These are phyloP conservation scores for Cutaneotrichosporon sp. DNA, from an alignment of 1,284 basidiomycete species.

Conservation along the genomic window DNA sequence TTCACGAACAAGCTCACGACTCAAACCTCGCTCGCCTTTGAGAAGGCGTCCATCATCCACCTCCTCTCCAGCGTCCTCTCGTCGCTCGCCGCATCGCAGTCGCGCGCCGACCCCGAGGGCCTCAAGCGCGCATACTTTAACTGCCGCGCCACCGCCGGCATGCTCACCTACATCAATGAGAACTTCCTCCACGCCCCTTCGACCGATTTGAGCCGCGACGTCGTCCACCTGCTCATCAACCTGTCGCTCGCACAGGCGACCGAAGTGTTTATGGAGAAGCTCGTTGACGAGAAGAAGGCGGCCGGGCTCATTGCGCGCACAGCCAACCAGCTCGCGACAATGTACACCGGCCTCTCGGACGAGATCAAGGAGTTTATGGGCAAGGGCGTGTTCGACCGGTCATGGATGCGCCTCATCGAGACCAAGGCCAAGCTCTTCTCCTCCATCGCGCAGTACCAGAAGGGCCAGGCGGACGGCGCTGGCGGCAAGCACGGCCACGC, in stretches of 20 bases:
- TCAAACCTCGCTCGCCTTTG: conserved; percentile 95
- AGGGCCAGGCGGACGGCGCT: conserved; percentile 74
- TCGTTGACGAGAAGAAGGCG: conserved; percentile 84
- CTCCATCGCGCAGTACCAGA: conserved; percentile 85
- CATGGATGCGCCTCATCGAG: conserved; percentile 72
- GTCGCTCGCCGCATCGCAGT: conserved; percentile 76
- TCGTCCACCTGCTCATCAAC: conserved; percentile 87
- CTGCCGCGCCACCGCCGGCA: conserved; percentile 88
- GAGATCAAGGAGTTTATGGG: conserved; percentile 95
- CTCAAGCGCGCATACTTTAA: conserved; percentile 92
- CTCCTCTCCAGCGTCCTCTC: conserved; percentile 95
- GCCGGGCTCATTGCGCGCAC: conserved; percentile 79
- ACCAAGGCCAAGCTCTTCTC: conserved; percentile 88
- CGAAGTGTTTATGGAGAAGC: conserved; percentile 96
- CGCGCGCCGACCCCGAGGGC: conserved; percentile 73
- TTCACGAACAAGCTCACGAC: conserved; percentile 92
- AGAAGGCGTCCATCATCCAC: conserved; percentile 97
- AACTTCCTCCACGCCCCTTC: conserved; percentile 98
- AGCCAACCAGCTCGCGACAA: conserved; percentile 75
- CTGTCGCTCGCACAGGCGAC: conserved; percentile 90
- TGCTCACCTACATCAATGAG: conserved; percentile 99
- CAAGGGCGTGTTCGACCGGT: conserved; percentile 92
- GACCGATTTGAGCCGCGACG: conserved; percentile 92
- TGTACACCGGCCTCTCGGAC: conserved; percentile 78
- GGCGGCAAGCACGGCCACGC: conserved; percentile 82